These are phyloP conservation scores for Neurospora sp. DNA, from an alignment of 2,329 filamentous ascomycete genomes.

Conservation along the genomic window DNA sequence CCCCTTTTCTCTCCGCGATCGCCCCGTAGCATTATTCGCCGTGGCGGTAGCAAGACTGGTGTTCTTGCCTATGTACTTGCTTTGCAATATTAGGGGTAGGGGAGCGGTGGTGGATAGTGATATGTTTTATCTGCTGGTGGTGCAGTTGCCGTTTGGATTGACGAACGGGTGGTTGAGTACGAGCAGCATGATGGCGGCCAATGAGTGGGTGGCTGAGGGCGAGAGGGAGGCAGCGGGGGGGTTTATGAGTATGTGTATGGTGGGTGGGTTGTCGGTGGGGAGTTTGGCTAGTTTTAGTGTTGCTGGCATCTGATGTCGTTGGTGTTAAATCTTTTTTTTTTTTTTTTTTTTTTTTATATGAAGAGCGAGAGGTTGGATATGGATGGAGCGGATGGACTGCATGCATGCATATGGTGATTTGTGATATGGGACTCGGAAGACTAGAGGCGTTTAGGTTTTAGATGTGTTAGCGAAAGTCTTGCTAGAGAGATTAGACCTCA, in stretches of 20 bases:
- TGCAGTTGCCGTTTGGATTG: conserved; percentile 75
- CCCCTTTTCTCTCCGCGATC: conserved; percentile 47
- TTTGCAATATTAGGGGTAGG: conserved; percentile 77
- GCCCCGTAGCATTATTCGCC: conserved; percentile 57
- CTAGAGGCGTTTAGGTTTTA: neutral
- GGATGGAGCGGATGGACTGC: neutral
- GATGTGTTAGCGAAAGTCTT: neutral
- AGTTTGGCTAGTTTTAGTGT: conserved; percentile 80
- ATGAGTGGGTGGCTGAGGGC: conserved; percentile 67
- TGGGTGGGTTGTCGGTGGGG: conserved; percentile 72
- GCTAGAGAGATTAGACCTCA: neutral
- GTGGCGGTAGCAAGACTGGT: conserved; percentile 53
- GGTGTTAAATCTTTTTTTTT: neutral
- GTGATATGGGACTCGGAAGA: neutral
- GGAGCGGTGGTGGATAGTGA: conserved; percentile 72
- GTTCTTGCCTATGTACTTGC: conserved; percentile 75
- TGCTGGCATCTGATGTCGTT: conserved; percentile 31
- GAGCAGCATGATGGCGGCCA: conserved; percentile 84
- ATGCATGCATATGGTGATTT: neutral
- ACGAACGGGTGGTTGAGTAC: conserved; percentile 82
- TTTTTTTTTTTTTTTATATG: neutral
- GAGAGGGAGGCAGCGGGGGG: conserved; percentile 84
- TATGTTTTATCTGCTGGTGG: conserved; percentile 73
- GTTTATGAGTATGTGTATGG: conserved; percentile 90
- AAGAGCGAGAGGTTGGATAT: neutral